These are phyloP conservation scores for Plasmodium gaboni DNA, from an alignment of 169 alveolate genomes.

Conservation along the genomic window DNA sequence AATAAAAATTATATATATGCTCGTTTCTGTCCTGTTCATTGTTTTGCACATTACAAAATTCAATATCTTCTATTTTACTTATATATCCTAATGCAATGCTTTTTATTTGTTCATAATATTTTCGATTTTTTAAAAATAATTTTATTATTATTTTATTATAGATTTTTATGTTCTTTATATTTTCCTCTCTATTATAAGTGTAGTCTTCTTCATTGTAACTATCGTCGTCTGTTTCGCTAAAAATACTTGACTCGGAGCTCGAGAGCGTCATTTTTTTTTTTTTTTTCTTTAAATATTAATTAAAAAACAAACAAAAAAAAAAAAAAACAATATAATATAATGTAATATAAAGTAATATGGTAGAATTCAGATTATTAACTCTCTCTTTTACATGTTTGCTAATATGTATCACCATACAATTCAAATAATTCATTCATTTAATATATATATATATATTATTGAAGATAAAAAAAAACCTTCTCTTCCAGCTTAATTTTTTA, in stretches of 20 bases:
- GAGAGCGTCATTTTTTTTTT: conserved; percentile 29
- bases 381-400: too few relatives aligned
- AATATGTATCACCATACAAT: too few relatives aligned
- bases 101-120: conserved; percentile 66
- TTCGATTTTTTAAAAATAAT: conserved; percentile 62
- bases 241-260: conserved; percentile 66
- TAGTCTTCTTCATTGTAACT: conserved; percentile 44
- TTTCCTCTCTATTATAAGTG: conserved; percentile 33
- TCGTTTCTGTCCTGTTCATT: conserved; percentile 23
- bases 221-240: conserved; percentile 64
- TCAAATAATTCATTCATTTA: too few relatives aligned
- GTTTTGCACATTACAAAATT: conserved; percentile 38
- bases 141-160: conserved; percentile 51
- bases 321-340: background rate
- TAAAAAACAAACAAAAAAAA: conserved; percentile 1
- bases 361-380: too few relatives aligned
- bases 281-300: background rate
- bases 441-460: too few relatives aligned
- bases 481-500: too few relatives aligned
- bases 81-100: conserved; percentile 53
- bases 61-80: conserved; percentile 63
- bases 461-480: too few relatives aligned
- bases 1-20: conserved; percentile 56
- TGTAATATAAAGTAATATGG: too few relatives aligned
- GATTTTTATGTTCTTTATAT: conserved; percentile 49